Evolutionary conservation across 163 green algal genomes (phyloP).

Genomic region (Prototheca stagnorum): DNA sequence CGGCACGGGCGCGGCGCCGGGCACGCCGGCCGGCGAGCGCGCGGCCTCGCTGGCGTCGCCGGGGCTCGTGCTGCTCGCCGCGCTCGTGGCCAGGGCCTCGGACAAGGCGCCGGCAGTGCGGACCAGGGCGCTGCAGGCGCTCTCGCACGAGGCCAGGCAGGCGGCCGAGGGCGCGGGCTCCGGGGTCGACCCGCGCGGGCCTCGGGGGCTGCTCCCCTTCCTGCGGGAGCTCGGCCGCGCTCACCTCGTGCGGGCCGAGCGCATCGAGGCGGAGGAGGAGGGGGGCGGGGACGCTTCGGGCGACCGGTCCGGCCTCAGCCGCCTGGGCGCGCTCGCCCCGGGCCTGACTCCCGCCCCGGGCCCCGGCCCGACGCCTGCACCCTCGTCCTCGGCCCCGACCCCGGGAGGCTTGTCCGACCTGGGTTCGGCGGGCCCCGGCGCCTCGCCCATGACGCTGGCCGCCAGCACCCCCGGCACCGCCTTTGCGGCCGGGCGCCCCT

Average conservation of each 20-base stretch:
- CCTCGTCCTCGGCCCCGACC: neutral
- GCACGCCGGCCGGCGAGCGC: neutral
- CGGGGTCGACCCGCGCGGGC: conserved; percentile 1
- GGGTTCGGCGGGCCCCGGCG: too few species aligned
- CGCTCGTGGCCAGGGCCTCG: conserved; percentile 35
- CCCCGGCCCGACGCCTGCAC: neutral
- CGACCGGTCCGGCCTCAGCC: too few species aligned
- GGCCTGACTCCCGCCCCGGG: too few species aligned
- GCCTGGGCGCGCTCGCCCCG: too few species aligned
- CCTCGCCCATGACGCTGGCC: conserved; percentile 1
- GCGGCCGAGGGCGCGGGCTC: neutral
- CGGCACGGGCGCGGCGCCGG: neutral
- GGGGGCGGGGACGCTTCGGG: too few species aligned
- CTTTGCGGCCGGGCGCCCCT: neutral
- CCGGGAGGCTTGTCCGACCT: neutral
- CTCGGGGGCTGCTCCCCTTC: too few species aligned
- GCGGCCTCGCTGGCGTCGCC: conserved; percentile 17
- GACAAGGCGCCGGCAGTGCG: conserved; percentile 49
- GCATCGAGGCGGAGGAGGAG: neutral
- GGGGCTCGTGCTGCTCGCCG: conserved; percentile 35
- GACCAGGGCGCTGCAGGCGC: conserved; percentile 24
- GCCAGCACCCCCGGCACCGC: neutral
- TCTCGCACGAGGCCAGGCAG: conserved; percentile 12
- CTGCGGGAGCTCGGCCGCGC: conserved; percentile 8
- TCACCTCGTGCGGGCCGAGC: conserved; percentile 7